phyloP scores from a whole-genome alignment of 1,284 basidiomycete genomes.

The Xerocomus amazonicus region DNA sequence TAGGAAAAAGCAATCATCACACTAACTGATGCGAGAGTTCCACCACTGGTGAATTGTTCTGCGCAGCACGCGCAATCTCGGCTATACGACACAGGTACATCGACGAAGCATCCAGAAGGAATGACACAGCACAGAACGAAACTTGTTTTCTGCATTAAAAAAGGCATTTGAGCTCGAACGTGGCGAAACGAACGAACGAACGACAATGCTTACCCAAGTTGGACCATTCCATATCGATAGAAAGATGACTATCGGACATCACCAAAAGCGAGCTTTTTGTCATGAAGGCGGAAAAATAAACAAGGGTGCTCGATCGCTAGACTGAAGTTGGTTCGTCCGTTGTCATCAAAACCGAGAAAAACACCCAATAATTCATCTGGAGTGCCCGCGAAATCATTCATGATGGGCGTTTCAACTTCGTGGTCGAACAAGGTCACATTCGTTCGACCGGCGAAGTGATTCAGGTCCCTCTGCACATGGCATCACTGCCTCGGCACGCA shows the following conservation, averaged over 20 bases:
- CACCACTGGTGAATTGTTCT: constrained; percentile 44
- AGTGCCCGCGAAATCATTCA: constrained; percentile 49
- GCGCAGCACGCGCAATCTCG: constrained; percentile 48
- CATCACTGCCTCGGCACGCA: constrained; percentile 40
- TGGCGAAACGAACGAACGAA: fast-evolving
- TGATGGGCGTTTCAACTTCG: constrained; percentile 25
- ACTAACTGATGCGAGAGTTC: constrained; percentile 39
- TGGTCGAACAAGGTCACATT: constrained; percentile 48
- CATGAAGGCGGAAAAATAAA: neutral
- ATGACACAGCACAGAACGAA: constrained; percentile 58
- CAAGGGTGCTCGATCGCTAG: constrained; percentile 34
- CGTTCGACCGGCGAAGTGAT: neutral
- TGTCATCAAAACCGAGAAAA: constrained; percentile 34
- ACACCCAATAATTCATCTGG: constrained; percentile 44
- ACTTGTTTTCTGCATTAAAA: constrained; percentile 44
- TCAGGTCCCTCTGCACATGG: constrained; percentile 40
- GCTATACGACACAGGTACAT: constrained; percentile 48
- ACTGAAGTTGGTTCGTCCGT: constrained; percentile 49
- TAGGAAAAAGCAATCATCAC: constrained; percentile 47
- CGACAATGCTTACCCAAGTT: constrained; percentile 40
- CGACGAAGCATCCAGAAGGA: constrained; percentile 40
- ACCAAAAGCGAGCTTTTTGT: neutral
- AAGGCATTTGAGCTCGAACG: constrained; percentile 3
- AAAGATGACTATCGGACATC: constrained; percentile 58
- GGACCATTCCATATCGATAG: constrained; percentile 56